These are phyloP conservation scores for Globisporangium middletonii DNA, from an alignment of 352 stramenopile genomes.

Conservation along the genomic window DNA sequence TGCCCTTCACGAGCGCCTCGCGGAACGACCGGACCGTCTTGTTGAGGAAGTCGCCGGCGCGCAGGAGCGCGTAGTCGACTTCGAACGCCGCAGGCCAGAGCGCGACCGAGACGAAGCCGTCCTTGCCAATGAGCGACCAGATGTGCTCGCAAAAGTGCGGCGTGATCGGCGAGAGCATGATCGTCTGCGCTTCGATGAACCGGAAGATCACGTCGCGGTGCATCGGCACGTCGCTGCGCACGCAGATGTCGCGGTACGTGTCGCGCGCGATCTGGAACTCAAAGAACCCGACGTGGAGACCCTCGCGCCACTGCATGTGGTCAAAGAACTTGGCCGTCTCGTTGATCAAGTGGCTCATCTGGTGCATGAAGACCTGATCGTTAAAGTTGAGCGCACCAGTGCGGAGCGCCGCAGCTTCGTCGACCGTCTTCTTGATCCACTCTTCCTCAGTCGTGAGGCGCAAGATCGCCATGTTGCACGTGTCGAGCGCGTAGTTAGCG, in stretches of 20 bases:
- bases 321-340: slow-evolving; percentile 87
- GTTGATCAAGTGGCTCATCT: slow-evolving; percentile 95
- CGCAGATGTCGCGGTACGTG: slow-evolving; percentile 96
- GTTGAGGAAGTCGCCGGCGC: slow-evolving; percentile 91
- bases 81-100: slow-evolving; percentile 81
- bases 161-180: slow-evolving; percentile 95
- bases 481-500: slow-evolving; percentile 98
- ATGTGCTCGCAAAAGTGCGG: slow-evolving; percentile 94
- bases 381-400: slow-evolving; percentile 85
- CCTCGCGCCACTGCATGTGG: slow-evolving; percentile 94
- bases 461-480: slow-evolving; percentile 96
- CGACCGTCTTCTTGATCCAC: slow-evolving; percentile 92
- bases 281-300: slow-evolving; percentile 97
- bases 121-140: slow-evolving; percentile 91
- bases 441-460: slow-evolving; percentile 96
- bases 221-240: slow-evolving; percentile 78
- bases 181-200: slow-evolving; percentile 91
- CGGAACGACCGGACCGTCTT: slow-evolving; percentile 91
- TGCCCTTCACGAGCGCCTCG: slow-evolving; percentile 71
- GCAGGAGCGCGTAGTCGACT: slow-evolving; percentile 91
- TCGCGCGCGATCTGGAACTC: slow-evolving; percentile 98
- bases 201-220: slow-evolving; percentile 90
- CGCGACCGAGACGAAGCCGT: slow-evolving; percentile 87
- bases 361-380: slow-evolving; percentile 95
- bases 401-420: slow-evolving; percentile 84